Evolutionary conservation across 1,284 basidiomycete species (phyloP), one percentile per base, ranked within the genome.

Genomic region (Heimioporus punctisporus): DNA sequence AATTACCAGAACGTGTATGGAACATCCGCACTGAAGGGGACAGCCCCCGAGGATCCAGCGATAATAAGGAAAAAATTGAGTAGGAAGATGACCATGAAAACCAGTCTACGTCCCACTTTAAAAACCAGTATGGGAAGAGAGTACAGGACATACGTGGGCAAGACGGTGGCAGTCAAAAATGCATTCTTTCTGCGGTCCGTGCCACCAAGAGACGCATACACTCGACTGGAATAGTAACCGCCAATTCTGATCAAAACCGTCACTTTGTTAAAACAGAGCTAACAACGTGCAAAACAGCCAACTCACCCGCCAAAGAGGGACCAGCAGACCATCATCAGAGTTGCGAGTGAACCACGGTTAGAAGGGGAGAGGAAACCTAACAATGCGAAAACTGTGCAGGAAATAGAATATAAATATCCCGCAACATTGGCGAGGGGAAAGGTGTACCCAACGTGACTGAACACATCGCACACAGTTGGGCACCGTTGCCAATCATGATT

Each of bases 311-410:
- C 94, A 65, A 98, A 98, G 59, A 98, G 79, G 1, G 95, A 93
- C 94, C 95, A 98, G 66, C 88, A 93, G 24, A 98, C 86, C 76
- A 98, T 90, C 88, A 99, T 95, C 45, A 98, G 93, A 2, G 96
- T 98, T 1, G 93, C 94, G 14, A 99, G 83, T 9, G 93, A 92
- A 31, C 97, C 97, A 40, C 97, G 88, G 68, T 98, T 98, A 17
- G 95, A 95, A 3, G 97, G 97, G 2, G 93, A 97, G 41, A 98
- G 79, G 78, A 98, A 98, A n/a, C 97, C 97, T 49, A 98, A 75
- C n/a, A 98, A 78, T 2, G 97, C 97, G 70, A 98, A 99, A 5
- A 98, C 87, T 91, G 60, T 12, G n/a, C 44, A 30, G 34, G 44
- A 46, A 15, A 42, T 40, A 50, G 7, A 52, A 48, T n/a, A 21